phyloP scores from a whole-genome alignment of 2,329 filamentous ascomycete species.

The Fragosphaeria purpurea region DNA sequence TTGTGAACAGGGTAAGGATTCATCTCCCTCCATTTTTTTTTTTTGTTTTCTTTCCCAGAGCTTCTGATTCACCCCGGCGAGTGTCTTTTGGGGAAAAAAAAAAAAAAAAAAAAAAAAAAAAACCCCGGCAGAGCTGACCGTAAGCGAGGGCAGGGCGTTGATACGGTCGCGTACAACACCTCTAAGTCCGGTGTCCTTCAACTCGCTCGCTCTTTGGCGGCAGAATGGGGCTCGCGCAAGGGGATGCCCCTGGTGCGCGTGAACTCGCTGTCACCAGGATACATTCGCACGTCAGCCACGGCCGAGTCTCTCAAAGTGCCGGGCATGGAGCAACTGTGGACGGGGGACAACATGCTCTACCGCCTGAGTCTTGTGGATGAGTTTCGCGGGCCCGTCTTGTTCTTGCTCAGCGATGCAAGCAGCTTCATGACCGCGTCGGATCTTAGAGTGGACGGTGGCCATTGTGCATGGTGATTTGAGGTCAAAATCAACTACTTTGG shows the following conservation, averaged over 20 bases:
- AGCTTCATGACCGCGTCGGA: not conserved
- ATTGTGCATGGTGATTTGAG: not conserved
- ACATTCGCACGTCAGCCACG: conserved; percentile 25
- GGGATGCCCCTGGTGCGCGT: conserved; percentile 36
- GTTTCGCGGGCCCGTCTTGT: not conserved
- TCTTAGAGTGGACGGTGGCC: not conserved
- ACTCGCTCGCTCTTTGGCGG: conserved; percentile 54
- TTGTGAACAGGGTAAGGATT: conserved; percentile 26
- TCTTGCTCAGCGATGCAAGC: not conserved
- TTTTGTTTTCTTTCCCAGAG: no score
- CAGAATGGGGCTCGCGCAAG: conserved; percentile 37
- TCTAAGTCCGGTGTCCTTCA: conserved; percentile 62
- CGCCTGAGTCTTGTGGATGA: not conserved
- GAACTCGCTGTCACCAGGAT: conserved; percentile 42
- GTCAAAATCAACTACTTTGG: no score
- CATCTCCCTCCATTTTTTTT: no score
- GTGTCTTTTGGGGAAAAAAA: no score
- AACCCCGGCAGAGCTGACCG: no score
- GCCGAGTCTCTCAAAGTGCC: not conserved
- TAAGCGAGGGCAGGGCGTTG: no score
- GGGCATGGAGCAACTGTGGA: not conserved
- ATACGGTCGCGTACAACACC: conserved; percentile 52
- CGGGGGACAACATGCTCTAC: not conserved
- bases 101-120: no score
- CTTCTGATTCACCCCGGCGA: no score